Base-by-base conservation (phyloP, 2,329 filamentous ascomycete species). In the Colletotrichum plurivorum region DNA sequence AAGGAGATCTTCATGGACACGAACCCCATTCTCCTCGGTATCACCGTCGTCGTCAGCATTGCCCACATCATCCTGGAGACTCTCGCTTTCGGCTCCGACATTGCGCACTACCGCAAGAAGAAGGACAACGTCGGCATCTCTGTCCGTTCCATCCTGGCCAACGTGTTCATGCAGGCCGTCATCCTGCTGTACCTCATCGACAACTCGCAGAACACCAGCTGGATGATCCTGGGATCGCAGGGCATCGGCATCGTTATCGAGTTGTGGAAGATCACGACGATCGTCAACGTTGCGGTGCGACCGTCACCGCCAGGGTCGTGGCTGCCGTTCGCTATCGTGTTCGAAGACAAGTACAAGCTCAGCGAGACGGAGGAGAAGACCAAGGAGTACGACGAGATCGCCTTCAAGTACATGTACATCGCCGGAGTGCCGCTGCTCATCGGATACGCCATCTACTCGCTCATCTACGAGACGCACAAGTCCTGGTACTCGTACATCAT, bases 101-200 rank as follows among this genome's bases (percentile, higher is more conserved):
- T 99, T 78, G 90, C 94, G 56, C 96, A 99, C 82, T 99, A 96
- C 90, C 94, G 95, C 78, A 98, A 98, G 86, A 99, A 99, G 92
- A 99, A 99, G 87, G 97, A 98, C 84, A 96, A 97, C 68, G 93
- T 99, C 31, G 96, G 96, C 72, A 97, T 97, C 53, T 98, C 95
- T 1, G 93, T 99, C 69, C 94, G 96, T 66, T 97, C 95, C 39
- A 99, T 99, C 76, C 85, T 99, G 66, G 94, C 94, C 78, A 99
- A 98, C 77, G 95, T 98, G 71, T 95, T 98, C 80, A 99, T 99
- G 96, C 96, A 99, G 81, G 81, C 88, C 7, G 88, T 98, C 77
- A 98, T 99, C 81, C 97, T 99, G 88, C 87, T 99, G 53, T 99
- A 99, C 82, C 88, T 99, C 36, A 84, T 99, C 75, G 96, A 99